Evolutionary conservation across 1,139 yeast genomes (phyloP), one percentile per base, ranked within the genome.

Genomic region (Saccharomyces hybrid): DNA sequence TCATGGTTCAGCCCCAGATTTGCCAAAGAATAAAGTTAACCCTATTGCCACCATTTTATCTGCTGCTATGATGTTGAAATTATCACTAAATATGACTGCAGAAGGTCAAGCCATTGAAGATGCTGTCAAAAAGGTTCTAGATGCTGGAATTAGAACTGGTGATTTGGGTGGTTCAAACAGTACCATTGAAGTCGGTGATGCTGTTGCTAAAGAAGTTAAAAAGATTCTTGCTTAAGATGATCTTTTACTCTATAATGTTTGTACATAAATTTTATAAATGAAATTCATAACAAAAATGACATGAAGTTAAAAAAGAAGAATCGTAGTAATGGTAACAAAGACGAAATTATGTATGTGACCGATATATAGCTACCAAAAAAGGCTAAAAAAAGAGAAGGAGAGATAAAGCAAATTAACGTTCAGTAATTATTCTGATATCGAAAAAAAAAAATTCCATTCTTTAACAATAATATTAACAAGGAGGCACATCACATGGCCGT

Each of bases 1-100:
- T 70, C 99, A 93, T 72, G 99, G 99, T 50, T 86, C 96, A 48
- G 99, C 99, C 28, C 99, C 99, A 48, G 99, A 93, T 72, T 81
- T 93, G 69, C 85, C 85, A 53, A 77, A 76, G 58, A 88, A 89
- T 71, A 86, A 88, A 75, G 99, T 90, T 55, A 93, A 93, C 73
- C 99, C 99, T 53, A 75, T 91, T 55, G 99, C 97, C 52, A 88
- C 97, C 31, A 91, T 93, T 64, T 79, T 93, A 67, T 90, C 97
- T 16, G 96, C 87, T 9, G 98, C 98, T 38, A 87, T 93, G 95
- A 91, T 93, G 98, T 81, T 93, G 75, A 83, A 95, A 69, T 81
- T 93, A 61, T 88, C 96, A 27, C 81, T 93, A 69, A 84, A 88
- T 70, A 75, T 89, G 67, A 80, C 80, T 58, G 81, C 84, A 61